phyloP scores from a whole-genome alignment of 2,329 filamentous ascomycete genomes.

The Fusarium albosuccineum region DNA sequence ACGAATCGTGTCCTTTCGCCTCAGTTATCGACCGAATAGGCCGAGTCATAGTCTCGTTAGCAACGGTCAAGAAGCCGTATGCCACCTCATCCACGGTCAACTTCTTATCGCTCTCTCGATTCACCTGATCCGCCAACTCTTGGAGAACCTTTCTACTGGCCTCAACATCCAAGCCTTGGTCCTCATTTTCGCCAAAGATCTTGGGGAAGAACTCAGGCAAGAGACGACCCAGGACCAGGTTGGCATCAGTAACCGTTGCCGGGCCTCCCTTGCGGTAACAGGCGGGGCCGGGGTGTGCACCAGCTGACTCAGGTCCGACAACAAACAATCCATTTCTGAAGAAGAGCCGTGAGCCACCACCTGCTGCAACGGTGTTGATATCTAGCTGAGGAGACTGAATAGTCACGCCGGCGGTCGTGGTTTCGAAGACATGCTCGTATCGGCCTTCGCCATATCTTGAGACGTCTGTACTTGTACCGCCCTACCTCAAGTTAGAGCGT shows the following conservation, averaged over 20 bases:
- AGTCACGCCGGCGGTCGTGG: conserved; percentile 92
- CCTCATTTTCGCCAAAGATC: conserved; percentile 92
- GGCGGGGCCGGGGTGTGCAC: conserved; percentile 89
- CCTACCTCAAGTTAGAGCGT: conserved; percentile 52
- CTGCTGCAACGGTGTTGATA: conserved; percentile 95
- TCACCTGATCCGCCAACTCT: conserved; percentile 82
- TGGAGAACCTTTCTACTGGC: conserved; percentile 82
- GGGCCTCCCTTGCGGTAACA: conserved; percentile 93
- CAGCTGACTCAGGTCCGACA: conserved; percentile 89
- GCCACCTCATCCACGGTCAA: conserved; percentile 89
- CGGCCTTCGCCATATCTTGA: conserved; percentile 87
- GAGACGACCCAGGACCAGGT: conserved; percentile 85
- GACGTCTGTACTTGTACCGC: conserved; percentile 92
- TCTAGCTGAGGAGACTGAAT: conserved; percentile 93
- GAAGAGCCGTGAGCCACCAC: conserved; percentile 86
- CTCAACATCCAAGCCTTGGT: conserved; percentile 81
- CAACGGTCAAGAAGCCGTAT: conserved; percentile 89
- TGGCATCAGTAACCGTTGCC: conserved; percentile 93
- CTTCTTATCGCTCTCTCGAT: conserved; percentile 76
- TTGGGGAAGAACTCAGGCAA: conserved; percentile 94
- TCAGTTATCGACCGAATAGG: conserved; percentile 93
- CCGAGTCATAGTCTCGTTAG: conserved; percentile 91
- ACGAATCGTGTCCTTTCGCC: conserved; percentile 91
- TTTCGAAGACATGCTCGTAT: conserved; percentile 95
- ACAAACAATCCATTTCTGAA: conserved; percentile 92